phyloP scores from a whole-genome alignment of 2,329 filamentous ascomycete species.

The Monilinia fructigena region DNA sequence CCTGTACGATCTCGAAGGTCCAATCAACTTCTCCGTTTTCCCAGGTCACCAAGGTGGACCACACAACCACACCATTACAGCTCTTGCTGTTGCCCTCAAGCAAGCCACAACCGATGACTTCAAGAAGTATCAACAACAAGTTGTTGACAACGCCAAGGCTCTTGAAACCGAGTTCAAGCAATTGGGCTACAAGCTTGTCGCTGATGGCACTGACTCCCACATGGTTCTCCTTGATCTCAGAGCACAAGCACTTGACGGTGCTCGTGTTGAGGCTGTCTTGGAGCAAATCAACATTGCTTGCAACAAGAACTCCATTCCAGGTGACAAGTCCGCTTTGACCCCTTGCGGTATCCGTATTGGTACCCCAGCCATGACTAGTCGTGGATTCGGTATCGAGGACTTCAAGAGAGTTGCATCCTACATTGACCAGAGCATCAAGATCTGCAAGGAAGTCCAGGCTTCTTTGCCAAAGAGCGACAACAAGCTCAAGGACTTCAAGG shows the following conservation, averaged over 20 bases:
- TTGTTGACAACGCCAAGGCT: slow-evolving; percentile 73
- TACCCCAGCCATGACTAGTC: slow-evolving; percentile 94
- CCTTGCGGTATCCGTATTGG: slow-evolving; percentile 95
- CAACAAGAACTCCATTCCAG: slow-evolving; percentile 98
- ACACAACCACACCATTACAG: slow-evolving; percentile 98
- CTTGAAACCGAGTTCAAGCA: slow-evolving; percentile 81
- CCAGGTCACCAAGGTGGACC: slow-evolving; percentile 97
- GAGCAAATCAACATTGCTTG: slow-evolving; percentile 66
- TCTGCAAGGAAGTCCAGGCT: slow-evolving; percentile 84
- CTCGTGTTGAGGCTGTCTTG: slow-evolving; percentile 85
- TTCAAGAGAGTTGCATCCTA: slow-evolving; percentile 88
- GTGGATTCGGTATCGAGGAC: slow-evolving; percentile 88
- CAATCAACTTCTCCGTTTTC: slow-evolving; percentile 97
- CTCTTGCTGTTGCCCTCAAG: slow-evolving; percentile 88
- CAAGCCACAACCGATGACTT: slow-evolving; percentile 89
- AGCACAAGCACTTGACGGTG: slow-evolving; percentile 81
- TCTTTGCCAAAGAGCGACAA: slow-evolving; percentile 92
- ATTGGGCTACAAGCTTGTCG: slow-evolving; percentile 90
- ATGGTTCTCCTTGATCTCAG: slow-evolving; percentile 91
- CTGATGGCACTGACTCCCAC: slow-evolving; percentile 95
- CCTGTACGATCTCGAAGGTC: slow-evolving; percentile 84
- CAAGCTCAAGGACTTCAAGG: slow-evolving; percentile 99
- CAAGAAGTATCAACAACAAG: slow-evolving; percentile 77
- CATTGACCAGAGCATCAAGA: slow-evolving; percentile 84
- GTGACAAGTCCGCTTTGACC: slow-evolving; percentile 94